Evolutionary conservation across 352 stramenopile species (phyloP).

Genomic region (Phytophthora nicotianae): DNA sequence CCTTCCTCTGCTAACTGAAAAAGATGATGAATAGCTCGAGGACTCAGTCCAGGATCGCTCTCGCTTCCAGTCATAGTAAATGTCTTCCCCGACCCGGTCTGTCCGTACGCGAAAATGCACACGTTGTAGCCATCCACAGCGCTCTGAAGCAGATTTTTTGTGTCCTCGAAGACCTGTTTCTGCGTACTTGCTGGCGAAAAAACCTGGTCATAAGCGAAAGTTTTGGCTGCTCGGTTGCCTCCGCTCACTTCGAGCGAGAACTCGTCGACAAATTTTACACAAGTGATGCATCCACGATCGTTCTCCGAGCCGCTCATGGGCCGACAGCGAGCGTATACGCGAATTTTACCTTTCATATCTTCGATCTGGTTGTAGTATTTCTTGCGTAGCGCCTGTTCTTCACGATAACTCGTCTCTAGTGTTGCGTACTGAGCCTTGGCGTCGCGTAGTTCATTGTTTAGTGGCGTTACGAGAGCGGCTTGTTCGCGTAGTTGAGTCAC

Average conservation of each 20-base stretch:
- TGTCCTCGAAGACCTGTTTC: constrained; percentile 93
- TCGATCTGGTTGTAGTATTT: constrained; percentile 97
- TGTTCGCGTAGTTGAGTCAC: constrained; percentile 54
- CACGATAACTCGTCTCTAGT: constrained; percentile 81
- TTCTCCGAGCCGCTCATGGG: constrained; percentile 90
- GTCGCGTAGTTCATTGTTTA: constrained; percentile 50
- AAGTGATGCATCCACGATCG: constrained; percentile 72
- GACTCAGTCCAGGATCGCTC: constrained; percentile 79
- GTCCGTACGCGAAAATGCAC: constrained; percentile 95
- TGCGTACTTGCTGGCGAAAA: constrained; percentile 83
- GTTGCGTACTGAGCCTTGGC: constrained; percentile 44
- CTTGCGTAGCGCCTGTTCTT: constrained; percentile 91
- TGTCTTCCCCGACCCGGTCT: constrained; percentile 93
- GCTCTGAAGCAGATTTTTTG: constrained; percentile 90
- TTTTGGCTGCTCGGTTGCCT: constrained; percentile 71
- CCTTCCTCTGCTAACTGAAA: constrained; percentile 71
- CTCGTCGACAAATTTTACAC: constrained; percentile 79
- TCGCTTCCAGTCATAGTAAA: constrained; percentile 93
- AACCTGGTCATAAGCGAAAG: constrained; percentile 91
- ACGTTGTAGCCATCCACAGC: constrained; percentile 92
- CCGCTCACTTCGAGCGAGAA: constrained; percentile 88
- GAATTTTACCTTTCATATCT: constrained; percentile 96
- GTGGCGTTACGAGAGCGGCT: constrained; percentile 50
- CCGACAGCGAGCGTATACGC: constrained; percentile 91
- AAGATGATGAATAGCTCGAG: constrained; percentile 86